Evolutionary conservation across 2,329 filamentous ascomycete genomes (phyloP), one percentile per base, ranked within the genome.

Genomic region (Didymellaceae sp.): DNA sequence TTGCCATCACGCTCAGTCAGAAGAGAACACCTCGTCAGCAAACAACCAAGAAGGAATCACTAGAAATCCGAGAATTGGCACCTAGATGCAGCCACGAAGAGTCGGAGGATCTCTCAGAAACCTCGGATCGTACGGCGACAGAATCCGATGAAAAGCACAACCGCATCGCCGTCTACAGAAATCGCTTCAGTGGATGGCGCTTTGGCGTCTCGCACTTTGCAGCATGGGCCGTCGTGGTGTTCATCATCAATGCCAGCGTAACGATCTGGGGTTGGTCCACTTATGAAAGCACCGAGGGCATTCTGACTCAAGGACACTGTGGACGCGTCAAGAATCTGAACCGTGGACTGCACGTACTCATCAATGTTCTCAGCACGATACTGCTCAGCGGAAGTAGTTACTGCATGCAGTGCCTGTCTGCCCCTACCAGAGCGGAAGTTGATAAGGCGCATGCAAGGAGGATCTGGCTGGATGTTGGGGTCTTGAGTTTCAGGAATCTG

Each of bases 301-400:
- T 34, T 6, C 10, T 48, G 16, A 24, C 5, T 11, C 31, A 41
- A 34, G 45, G 45, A 5, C 17, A 48, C 11, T 48, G 45, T 8
- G 45, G 13, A 2, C 16, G 14, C 22, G 31, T 42, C 18, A 37
- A 48, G 13, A 37, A 10, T 8, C 4, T 35, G 3, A 42, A 42
- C 10, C 17, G 17, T 6, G 45, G 37, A 14, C 2, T 48, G 1
- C 80, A 83, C 61, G 58, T 82, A n/a, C 45, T 74, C 3, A 77
- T 83, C 58, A 82, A 83, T 62, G 48, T 73, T 0, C 61, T 80
- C 22, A 74, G 74, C 24, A 80, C 78, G 0, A 45, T 73, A 1
- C 51, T 81, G 6, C 70, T 82, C 1, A 72, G 73, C 1, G 78
- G 77, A 2, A 78, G 75, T 30, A 81, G 80, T 56, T 81, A 79